phyloP scores from a whole-genome alignment of 1,284 basidiomycete species.

The Marasmius tenuissimus region DNA sequence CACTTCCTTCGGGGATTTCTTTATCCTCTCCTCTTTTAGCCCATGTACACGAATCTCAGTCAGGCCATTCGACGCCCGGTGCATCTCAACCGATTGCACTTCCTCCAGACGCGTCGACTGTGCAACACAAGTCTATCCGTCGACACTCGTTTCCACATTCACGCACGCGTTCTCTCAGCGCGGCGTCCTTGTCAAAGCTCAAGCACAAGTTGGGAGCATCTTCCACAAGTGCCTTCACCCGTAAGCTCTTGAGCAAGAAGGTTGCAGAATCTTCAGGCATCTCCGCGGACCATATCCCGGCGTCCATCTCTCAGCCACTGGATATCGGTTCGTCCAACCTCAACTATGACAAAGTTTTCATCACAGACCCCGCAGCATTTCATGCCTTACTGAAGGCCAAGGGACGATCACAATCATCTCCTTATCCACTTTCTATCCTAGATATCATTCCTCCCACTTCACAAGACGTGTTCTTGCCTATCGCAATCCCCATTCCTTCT shows the following conservation, averaged over 20 bases:
- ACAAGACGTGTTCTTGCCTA: slow-evolving; percentile 48
- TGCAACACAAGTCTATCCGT: slow-evolving; percentile 34
- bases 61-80: neutral
- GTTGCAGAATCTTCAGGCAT: neutral
- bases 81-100: neutral
- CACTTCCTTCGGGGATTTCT: slow-evolving; percentile 12
- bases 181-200: slow-evolving; percentile 45
- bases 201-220: slow-evolving; percentile 46
- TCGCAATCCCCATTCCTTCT: slow-evolving; percentile 37
- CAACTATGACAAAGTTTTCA: neutral
- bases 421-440: slow-evolving; percentile 55
- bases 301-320: neutral
- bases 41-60: slow-evolving; percentile 22
- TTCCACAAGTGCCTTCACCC: slow-evolving; percentile 48
- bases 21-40: slow-evolving; percentile 38
- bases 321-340: neutral
- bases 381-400: slow-evolving; percentile 40
- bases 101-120: neutral
- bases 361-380: neutral
- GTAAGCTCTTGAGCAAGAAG: slow-evolving; percentile 32
- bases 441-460: slow-evolving; percentile 52
- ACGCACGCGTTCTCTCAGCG: slow-evolving; percentile 19
- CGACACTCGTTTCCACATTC: slow-evolving; percentile 57
- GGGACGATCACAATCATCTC: slow-evolving; percentile 63
- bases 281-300: neutral